Base-by-base conservation (phyloP, 2,329 filamentous ascomycete species). In the Exophiala phaeomuriformis region DNA sequence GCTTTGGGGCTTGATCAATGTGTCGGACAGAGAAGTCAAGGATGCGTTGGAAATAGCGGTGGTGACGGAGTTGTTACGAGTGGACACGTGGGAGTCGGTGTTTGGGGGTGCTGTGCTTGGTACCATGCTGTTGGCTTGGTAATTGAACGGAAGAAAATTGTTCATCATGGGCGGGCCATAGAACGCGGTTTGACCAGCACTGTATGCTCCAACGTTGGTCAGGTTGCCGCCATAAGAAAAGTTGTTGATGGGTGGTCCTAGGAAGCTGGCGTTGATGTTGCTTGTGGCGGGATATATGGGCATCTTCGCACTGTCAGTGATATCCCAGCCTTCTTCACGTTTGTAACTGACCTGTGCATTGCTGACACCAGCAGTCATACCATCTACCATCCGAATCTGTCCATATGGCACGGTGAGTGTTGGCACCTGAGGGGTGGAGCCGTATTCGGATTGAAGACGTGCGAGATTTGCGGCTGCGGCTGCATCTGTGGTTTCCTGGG, bases 61-160 rank as follows among this genome's bases (percentile, higher is more conserved):
- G 27, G 39, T 46, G 19, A 53, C 8, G 7, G 51, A 54, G 47
- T 50, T 48, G 47, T 54, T 54, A 2, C 47, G 41, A 12, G 42
- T n/a, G 3, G 28, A 30, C 3, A 3, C 28, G 10, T 3, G n/a
- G 28, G 41, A 50, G n/a, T 50, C 42, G 8, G 12, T 29, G 2
- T 32, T 45, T 29, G 47, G 27, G 6, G n/a, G 4, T 10, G 43
- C 46, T 32, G 47, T 32, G 10, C n/a, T 32, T 28, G 42, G 3
- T n/a, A 10, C n/a, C 10, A 31, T 7, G 28, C 28, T 6, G 12
- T 9, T 3, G 12, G 5, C 42, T 31, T 30, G 32, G 42, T 37
- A 50, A 33, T 19, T 19, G 19, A 19, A 19, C 19, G 19, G 19
- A 19, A 19, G 19, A 19, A 19, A 19, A 19, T 19, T 19, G 19